Conservation (phyloP, 176 grass and related monocot species). For the Stipa capillata region DNA sequence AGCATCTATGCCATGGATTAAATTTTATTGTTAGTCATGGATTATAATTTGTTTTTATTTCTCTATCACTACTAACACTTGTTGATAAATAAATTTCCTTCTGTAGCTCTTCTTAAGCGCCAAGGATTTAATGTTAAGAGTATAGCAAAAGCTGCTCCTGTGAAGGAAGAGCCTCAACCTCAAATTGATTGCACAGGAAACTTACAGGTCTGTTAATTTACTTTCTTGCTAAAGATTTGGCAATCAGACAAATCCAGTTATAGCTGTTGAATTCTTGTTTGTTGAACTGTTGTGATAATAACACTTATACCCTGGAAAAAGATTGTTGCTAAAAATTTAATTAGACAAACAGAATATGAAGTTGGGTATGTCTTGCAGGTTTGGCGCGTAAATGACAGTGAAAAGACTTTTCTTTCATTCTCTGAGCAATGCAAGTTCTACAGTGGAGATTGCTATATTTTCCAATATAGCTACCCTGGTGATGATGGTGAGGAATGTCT, state of each 20-base stretch:
- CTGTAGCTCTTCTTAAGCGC: conserved; percentile 75
- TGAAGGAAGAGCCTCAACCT: conserved; percentile 80
- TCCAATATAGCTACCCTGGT: conserved; percentile 92
- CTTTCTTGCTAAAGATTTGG: conserved; percentile 24
- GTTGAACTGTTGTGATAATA: background rate
- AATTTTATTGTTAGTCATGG: background rate
- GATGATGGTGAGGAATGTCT: conserved; percentile 73
- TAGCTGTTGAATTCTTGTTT: background rate
- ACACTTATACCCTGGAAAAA: background rate
- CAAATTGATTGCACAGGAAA: conserved; percentile 93
- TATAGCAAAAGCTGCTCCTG: conserved; percentile 64
- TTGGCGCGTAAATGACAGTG: conserved; percentile 76
- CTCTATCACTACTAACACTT: background rate
- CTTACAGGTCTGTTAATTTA: conserved; percentile 56
- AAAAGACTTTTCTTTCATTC: conserved; percentile 69
- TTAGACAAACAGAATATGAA: conserved; percentile 1
- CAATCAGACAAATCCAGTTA: background rate
- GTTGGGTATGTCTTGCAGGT: conserved; percentile 36
- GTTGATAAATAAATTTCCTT: conserved; percentile 8
- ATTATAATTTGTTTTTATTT: conserved; percentile 14
- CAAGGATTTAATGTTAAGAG: conserved; percentile 93
- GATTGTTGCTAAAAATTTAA: background rate
- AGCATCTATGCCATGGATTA: background rate
- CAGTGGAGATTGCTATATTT: conserved; percentile 94
- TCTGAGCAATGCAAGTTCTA: conserved; percentile 97